phyloP scores from a whole-genome alignment of 164 flowering plant species.

The Magnolia kwangsiensis region DNA sequence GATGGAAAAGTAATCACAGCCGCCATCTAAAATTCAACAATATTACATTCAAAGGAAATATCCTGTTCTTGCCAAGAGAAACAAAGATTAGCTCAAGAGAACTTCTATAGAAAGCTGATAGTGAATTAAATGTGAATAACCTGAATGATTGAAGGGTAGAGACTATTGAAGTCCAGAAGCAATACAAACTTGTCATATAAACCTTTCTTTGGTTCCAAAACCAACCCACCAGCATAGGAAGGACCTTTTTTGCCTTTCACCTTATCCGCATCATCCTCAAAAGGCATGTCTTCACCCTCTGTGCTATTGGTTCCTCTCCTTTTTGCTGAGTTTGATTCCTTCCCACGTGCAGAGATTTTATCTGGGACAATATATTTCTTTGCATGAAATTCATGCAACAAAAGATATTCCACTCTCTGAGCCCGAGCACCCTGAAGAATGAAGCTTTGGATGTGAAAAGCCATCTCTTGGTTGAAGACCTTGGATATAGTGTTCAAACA shows the following conservation, averaged over 20 bases:
- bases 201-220: conserved; percentile 96
- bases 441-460: background rate
- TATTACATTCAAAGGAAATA: background rate
- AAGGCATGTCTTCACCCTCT: conserved; percentile 35
- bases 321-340: conserved; percentile 53
- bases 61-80: background rate
- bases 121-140: conserved; percentile 28
- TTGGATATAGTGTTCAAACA: background rate
- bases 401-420: conserved; percentile 92
- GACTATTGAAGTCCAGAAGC: conserved; percentile 98
- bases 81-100: background rate
- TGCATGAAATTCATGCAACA: conserved; percentile 92
- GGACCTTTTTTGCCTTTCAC: conserved; percentile 84
- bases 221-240: conserved; percentile 89
- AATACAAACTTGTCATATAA: conserved; percentile 92
- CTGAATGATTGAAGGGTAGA: conserved; percentile 99
- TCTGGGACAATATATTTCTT: conserved; percentile 94
- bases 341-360: conserved; percentile 51
- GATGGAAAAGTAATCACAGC: background rate
- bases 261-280: conserved; percentile 41
- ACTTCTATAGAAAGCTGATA: background rate
- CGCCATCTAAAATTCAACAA: background rate
- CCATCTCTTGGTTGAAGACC: conserved; percentile 2
- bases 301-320: conserved; percentile 45
- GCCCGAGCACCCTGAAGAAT: conserved; percentile 93